phyloP scores from a whole-genome alignment of 2,329 filamentous ascomycete species.

The Xylariomycetidae sp. region DNA sequence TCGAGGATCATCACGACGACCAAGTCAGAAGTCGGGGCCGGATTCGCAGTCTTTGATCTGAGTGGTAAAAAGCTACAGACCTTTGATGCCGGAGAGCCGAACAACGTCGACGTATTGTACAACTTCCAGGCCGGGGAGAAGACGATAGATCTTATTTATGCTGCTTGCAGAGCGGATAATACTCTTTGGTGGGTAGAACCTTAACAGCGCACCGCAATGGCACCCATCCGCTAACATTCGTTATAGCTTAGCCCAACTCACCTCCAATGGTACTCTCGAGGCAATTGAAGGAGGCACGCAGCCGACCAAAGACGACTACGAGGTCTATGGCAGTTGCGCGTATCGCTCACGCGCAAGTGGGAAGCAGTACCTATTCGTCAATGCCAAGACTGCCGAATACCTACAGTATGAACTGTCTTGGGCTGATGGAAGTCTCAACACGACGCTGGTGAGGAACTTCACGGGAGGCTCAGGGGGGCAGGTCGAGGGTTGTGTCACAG shows the following conservation, averaged over 20 bases:
- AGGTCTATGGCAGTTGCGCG: constrained; percentile 48
- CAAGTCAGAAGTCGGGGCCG: constrained; percentile 44
- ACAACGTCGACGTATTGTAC: constrained; percentile 52
- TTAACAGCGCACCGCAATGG: not conserved
- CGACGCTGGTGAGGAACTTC: constrained; percentile 46
- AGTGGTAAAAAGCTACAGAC: constrained; percentile 42
- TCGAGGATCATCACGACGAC: constrained; percentile 49
- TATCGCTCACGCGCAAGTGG: constrained; percentile 42
- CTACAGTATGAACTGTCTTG: constrained; percentile 47
- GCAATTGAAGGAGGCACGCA: constrained; percentile 41
- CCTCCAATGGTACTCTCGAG: constrained; percentile 37
- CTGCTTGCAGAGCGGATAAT: constrained; percentile 46
- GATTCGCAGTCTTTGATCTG: constrained; percentile 45
- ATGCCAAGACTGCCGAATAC: constrained; percentile 49
- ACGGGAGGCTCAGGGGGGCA: constrained; percentile 46
- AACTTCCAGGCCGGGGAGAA: constrained; percentile 38
- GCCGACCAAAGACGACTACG: constrained; percentile 38
- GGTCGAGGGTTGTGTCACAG: constrained; percentile 49
- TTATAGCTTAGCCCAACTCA: constrained; percentile 44
- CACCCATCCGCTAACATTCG: not conserved
- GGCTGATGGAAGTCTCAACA: constrained; percentile 36
- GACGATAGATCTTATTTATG: constrained; percentile 43
- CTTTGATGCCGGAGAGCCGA: constrained; percentile 41
- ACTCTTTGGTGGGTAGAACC: constrained; percentile 42
- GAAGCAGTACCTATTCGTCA: constrained; percentile 51